These are phyloP conservation scores for Botrytis medusae DNA, from an alignment of 2,329 filamentous ascomycete species.

Conservation along the genomic window DNA sequence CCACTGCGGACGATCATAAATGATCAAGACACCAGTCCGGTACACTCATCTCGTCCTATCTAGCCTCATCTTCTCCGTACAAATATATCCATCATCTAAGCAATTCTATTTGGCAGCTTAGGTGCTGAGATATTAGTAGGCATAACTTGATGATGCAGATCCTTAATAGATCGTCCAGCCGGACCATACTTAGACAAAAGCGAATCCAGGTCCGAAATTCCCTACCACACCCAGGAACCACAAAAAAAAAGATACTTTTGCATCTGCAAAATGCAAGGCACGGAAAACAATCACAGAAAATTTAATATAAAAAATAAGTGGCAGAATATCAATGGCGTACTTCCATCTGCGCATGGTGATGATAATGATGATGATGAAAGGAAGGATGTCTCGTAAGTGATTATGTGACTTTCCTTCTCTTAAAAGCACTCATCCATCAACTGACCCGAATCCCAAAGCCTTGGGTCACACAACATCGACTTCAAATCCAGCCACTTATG, in stretches of 20 bases:
- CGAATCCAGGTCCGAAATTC: constrained; percentile 4
- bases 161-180: not conserved
- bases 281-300: constrained; percentile 10
- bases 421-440: not conserved
- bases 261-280: constrained; percentile 23
- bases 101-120: not conserved
- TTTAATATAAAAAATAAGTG: not conserved
- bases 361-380: not conserved
- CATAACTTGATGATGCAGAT: constrained; percentile 1
- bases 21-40: not conserved
- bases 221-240: not conserved
- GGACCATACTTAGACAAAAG: not conserved
- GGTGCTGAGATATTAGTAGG: not conserved
- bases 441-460: constrained; percentile 8
- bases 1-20: not conserved
- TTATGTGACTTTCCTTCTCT: not conserved
- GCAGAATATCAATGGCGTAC: not conserved
- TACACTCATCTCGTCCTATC: not conserved
- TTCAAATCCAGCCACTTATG: not conserved
- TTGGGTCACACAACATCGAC: constrained; percentile 5
- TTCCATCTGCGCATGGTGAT: not conserved
- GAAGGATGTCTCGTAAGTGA: not conserved
- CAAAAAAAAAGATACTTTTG: constrained; percentile 9
- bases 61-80: not conserved
- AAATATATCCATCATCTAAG: not conserved